Conservation (phyloP, 257 asterid genomes). For the Solanum chiquidenum region DNA sequence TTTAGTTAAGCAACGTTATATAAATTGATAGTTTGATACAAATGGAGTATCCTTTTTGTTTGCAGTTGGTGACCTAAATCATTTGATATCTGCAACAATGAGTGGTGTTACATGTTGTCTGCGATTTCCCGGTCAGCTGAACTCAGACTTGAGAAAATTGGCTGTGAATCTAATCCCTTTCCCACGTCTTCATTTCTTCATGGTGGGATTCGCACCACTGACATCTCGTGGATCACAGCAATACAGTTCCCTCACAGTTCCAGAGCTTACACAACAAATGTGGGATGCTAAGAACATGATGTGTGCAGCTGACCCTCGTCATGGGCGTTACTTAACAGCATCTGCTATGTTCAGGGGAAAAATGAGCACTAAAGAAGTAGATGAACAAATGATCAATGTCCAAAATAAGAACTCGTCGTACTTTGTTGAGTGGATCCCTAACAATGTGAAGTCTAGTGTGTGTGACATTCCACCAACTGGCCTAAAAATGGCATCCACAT, state of each 20-base stretch:
- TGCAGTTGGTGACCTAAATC: slow-evolving; percentile 7
- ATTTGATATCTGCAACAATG: slow-evolving; percentile 4
- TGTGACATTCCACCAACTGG: slow-evolving; percentile 1
- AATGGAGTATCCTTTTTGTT: neutral
- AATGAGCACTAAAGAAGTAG: slow-evolving; percentile 2
- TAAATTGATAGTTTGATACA: neutral
- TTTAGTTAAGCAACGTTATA: neutral
- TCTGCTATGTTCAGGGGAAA: neutral
- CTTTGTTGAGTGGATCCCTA: slow-evolving; percentile 1
- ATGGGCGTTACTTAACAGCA: slow-evolving; percentile 2
- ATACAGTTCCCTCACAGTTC: slow-evolving; percentile 1
- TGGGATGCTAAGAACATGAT: slow-evolving; percentile 7
- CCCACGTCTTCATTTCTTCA: slow-evolving; percentile 5
- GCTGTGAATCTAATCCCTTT: neutral
- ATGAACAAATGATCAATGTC: slow-evolving; percentile 3
- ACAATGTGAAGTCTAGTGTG: slow-evolving; percentile 2
- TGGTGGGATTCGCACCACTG: slow-evolving; percentile 1
- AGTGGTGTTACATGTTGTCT: slow-evolving; percentile 1
- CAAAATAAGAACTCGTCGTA: slow-evolving; percentile 2
- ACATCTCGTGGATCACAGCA: slow-evolving; percentile 2
- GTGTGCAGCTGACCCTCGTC: slow-evolving; percentile 6
- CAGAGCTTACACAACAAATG: slow-evolving; percentile 3
- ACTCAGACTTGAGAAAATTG: neutral
- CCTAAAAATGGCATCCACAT: neutral
- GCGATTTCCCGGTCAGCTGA: neutral